Conservation (phyloP, 129 eudicot species). For the Centaurea solstitialis region DNA sequence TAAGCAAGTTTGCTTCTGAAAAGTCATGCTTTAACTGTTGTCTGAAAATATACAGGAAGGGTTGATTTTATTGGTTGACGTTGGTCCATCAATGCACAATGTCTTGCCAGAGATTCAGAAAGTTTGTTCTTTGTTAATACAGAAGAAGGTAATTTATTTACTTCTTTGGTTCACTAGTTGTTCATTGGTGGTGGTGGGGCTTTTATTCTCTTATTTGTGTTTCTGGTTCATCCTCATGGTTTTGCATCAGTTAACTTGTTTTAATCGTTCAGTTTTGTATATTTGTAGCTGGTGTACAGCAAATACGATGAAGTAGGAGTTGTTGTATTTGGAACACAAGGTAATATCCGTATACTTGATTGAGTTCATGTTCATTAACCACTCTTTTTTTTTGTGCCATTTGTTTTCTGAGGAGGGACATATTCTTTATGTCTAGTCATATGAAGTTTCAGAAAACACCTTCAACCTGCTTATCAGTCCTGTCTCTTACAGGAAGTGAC, state of each 20-base stretch:
- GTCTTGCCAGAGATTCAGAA: constrained; percentile 80
- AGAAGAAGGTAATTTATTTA: constrained; percentile 68
- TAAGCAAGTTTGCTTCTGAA: constrained; percentile 5
- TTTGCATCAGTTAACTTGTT: constrained; percentile 16
- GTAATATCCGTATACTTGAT: constrained; percentile 36
- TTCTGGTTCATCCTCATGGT: not conserved
- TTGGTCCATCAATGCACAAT: constrained; percentile 88
- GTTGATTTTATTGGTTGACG: constrained; percentile 82
- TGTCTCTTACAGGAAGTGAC: constrained; percentile 13
- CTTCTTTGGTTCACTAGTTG: not conserved
- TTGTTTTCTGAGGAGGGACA: not conserved
- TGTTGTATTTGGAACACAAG: constrained; percentile 86
- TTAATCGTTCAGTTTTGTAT: constrained; percentile 2
- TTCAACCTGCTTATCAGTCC: not conserved
- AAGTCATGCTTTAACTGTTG: not conserved
- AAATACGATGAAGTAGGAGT: constrained; percentile 91
- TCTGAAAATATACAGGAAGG: constrained; percentile 63
- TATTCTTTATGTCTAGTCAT: constrained; percentile 2
- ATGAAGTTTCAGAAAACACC: not conserved
- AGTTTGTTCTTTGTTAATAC: constrained; percentile 79
- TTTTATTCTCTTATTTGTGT: not conserved
- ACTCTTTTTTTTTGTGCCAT: not conserved
- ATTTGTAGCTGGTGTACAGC: constrained; percentile 72
- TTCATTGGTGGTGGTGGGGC: not conserved
- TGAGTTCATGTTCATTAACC: not conserved